Percentiles rank a stretch among this genome's conserved stretches.
These are phyloP conservation scores for Tolypocladium tropicale DNA, from an alignment of 2,329 filamentous ascomycete species.

Conservation along the genomic window DNA sequence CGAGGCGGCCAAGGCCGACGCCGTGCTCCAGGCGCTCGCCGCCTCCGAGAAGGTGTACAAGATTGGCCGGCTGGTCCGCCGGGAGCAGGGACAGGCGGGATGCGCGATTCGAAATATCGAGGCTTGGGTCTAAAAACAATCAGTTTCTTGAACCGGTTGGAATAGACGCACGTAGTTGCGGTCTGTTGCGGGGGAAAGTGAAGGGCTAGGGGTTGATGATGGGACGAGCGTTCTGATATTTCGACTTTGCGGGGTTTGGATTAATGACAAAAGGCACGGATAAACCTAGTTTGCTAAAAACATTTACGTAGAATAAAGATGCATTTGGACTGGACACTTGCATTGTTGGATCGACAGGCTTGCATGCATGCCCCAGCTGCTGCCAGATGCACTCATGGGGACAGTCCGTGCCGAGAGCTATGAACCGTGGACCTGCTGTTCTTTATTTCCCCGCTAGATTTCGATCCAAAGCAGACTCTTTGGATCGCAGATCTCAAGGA, in stretches of 20 bases:
- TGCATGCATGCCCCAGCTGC: too few relatives aligned
- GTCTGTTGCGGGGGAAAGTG: background rate
- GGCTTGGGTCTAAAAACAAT: conserved; percentile 14
- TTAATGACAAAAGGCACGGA: background rate
- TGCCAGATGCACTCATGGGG: background rate
- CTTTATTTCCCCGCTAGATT: background rate
- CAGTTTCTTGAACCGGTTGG: background rate
- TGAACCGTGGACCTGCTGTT: too few relatives aligned
- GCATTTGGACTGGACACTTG: background rate
- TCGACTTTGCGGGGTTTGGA: background rate
- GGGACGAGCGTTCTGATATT: background rate
- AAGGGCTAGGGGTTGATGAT: background rate
- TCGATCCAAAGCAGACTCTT: too few relatives aligned
- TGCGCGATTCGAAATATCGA: conserved; percentile 24
- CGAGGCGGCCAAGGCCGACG: conserved; percentile 48
- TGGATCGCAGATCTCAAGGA: too few relatives aligned
- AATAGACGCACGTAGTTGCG: background rate
- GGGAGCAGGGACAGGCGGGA: conserved; percentile 27
- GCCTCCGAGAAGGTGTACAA: conserved; percentile 63
- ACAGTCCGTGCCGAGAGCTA: background rate
- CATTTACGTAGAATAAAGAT: background rate
- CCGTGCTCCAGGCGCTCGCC: conserved; percentile 50
- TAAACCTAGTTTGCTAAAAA: background rate
- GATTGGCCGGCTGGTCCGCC: conserved; percentile 61
- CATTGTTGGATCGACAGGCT: too few relatives aligned